Base-by-base conservation (phyloP, 2,329 filamentous ascomycete genomes). In the Colletotrichum incanum region DNA sequence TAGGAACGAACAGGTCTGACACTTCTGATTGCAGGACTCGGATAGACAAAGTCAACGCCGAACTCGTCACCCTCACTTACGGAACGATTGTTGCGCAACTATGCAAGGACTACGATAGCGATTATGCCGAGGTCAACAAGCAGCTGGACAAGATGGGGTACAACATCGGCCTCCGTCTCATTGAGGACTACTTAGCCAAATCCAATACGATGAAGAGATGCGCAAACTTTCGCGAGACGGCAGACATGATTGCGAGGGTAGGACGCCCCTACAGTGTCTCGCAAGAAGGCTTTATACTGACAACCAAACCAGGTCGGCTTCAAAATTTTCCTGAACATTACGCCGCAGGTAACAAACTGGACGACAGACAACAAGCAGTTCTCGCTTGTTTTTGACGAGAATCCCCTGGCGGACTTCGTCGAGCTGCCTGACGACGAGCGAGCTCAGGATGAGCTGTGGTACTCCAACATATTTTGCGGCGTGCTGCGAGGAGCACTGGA, bases 101-200 rank as follows among this genome's bases (percentile, higher is more conserved):
- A 76, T 98, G 96, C 86, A 96, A 96, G 82, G 96, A 99, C 86
- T 98, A 96, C 81, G 95, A 98, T 77, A 92, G 91, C 78, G 94
- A 98, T 84, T 99, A 99, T 81, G 87, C 90, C 63, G 95, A 98
- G 82, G 96, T 99, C 80, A 99, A 99, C 85, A 95, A 96, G 82
- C 96, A 99, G 82, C 89, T 99, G 55, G 96, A 99, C 81, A 97
- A 96, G 85, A 99, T 99, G 96, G 96, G 96, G 67, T 98, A 98
- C 85, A 98, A 98, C 79, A 99, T 99, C 75, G 96, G 96, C 37
- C 88, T 98, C 79, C 93, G 96, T 47, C 85, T 99, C 76, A 98
- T 99, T 77, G 96, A 99, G 78, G 96, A 99, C 84, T 99, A 98
- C 79, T 91, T 99, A 23, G 96, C 96, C 78, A 98, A 98, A 83